Percentiles rank a stretch among this genome's conserved stretches.
Evolutionary conservation across 805 yeast genomes (phyloP).

Genomic region (Saccharomycopsis selenospora): DNA sequence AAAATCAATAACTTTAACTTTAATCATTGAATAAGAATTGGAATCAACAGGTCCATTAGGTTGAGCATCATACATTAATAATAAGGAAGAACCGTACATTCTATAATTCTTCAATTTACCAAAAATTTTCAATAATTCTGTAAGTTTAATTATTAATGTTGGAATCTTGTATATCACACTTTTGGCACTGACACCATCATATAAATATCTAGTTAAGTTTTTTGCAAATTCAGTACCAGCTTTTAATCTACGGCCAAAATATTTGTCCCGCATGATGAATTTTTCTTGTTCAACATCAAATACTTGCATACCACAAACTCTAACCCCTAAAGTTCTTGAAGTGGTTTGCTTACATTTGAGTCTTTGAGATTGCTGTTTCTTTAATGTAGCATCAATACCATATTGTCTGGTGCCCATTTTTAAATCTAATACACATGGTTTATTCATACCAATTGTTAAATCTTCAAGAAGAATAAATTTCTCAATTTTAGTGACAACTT

Average conservation of each 20-base stretch:
- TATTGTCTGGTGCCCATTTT: constrained; percentile 99
- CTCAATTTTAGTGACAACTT: constrained; percentile 54
- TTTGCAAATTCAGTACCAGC: constrained; percentile 73
- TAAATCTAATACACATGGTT: constrained; percentile 88
- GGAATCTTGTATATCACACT: constrained; percentile 67
- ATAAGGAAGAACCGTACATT: constrained; percentile 82
- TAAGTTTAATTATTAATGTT: constrained; percentile 49
- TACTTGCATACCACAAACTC: constrained; percentile 93
- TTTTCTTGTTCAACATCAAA: constrained; percentile 44
- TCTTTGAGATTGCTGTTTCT: constrained; percentile 73
- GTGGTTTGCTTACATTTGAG: constrained; percentile 79
- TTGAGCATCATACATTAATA: constrained; percentile 82
- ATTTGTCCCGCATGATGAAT: constrained; percentile 76
- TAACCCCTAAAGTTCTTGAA: constrained; percentile 72
- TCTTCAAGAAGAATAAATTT: constrained; percentile 86
- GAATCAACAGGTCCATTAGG: constrained; percentile 21
- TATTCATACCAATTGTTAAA: constrained; percentile 69
- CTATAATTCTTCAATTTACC: constrained; percentile 62
- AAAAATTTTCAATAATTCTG: constrained; percentile 51
- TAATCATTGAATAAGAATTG: constrained; percentile 26
- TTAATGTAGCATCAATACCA: constrained; percentile 78
- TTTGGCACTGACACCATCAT: constrained; percentile 56
- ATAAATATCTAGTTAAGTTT: constrained; percentile 66
- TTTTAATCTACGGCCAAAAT: constrained; percentile 75
- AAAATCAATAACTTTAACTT: constrained; percentile 84